A percentile compares a stretch with the other conserved stretches of the same genome.
phyloP scores from a whole-genome alignment of 2,329 filamentous ascomycete genomes.

The Fusarium subtropicale region DNA sequence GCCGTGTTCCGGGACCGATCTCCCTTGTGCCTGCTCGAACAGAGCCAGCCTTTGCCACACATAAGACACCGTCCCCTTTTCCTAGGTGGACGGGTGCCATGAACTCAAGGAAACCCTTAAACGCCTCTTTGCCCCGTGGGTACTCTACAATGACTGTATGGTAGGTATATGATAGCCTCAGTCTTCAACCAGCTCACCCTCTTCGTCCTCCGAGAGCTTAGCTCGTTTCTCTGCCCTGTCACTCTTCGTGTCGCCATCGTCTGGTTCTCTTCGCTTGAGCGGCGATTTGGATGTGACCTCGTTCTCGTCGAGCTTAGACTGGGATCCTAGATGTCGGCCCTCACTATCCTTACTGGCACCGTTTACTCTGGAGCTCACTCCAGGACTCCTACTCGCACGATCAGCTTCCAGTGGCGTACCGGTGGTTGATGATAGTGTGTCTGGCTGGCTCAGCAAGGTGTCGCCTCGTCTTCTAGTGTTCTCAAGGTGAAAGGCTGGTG shows the following conservation, averaged over 20 bases:
- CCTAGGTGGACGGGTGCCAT: constrained; percentile 19
- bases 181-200: constrained; percentile 60
- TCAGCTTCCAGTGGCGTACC: constrained; percentile 63
- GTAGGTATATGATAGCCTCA: constrained; percentile 24
- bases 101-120: constrained; percentile 35
- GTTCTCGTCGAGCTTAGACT: constrained; percentile 49
- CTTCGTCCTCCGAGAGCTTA: constrained; percentile 61
- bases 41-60: constrained; percentile 35
- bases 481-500: constrained; percentile 67
- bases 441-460: constrained; percentile 55
- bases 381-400: constrained; percentile 64
- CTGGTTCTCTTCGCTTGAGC: constrained; percentile 58
- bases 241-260: constrained; percentile 50
- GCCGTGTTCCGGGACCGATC: constrained; percentile 41
- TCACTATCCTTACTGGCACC: constrained; percentile 54
- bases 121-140: constrained; percentile 37
- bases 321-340: constrained; percentile 50
- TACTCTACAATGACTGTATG: constrained; percentile 34
- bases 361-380: constrained; percentile 56
- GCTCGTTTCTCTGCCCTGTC: constrained; percentile 58
- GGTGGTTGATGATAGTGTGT: constrained; percentile 60
- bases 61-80: constrained; percentile 32
- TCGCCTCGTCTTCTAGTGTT: constrained; percentile 65
- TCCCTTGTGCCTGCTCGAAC: constrained; percentile 31
- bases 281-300: constrained; percentile 53